Conservation (phyloP, 768 basidiomycete species). For the Psilocybe azurescens region DNA sequence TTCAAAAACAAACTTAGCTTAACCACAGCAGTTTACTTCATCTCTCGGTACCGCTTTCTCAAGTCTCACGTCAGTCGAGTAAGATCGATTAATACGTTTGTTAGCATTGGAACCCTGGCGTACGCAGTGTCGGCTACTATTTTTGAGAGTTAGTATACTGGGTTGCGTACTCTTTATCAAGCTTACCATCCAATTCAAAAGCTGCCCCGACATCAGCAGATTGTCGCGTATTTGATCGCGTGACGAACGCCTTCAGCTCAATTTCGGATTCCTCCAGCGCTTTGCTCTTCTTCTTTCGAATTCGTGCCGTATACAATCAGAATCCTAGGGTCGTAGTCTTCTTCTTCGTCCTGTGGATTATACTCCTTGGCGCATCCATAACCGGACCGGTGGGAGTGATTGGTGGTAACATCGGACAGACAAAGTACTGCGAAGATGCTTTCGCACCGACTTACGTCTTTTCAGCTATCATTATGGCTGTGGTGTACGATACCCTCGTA, state of each 20-base stretch:
- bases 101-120: not conserved
- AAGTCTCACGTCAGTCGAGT: not conserved
- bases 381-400: slow-evolving; percentile 26
- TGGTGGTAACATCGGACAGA: slow-evolving; percentile 24
- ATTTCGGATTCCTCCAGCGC: slow-evolving; percentile 23
- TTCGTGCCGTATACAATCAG: slow-evolving; percentile 27
- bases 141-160: not conserved
- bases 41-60: slow-evolving; percentile 13
- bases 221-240: not conserved
- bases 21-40: slow-evolving; percentile 28
- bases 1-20: slow-evolving; percentile 18
- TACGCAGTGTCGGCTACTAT: not conserved
- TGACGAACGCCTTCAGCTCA: slow-evolving; percentile 17
- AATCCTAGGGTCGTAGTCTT: slow-evolving; percentile 20
- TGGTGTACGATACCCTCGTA: slow-evolving; percentile 34
- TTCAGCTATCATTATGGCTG: slow-evolving; percentile 22
- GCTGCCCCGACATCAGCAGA: not conserved
- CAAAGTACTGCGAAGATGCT: slow-evolving; percentile 28
- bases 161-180: not conserved
- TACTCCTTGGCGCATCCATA: slow-evolving; percentile 27
- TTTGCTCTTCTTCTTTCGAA: slow-evolving; percentile 34
- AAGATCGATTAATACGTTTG: not conserved
- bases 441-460: slow-evolving; percentile 18
- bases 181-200: not conserved
- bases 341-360: slow-evolving; percentile 36